Evolutionary conservation across 805 yeast genomes (phyloP).

Genomic region (Barnettozyma sucrosica): DNA sequence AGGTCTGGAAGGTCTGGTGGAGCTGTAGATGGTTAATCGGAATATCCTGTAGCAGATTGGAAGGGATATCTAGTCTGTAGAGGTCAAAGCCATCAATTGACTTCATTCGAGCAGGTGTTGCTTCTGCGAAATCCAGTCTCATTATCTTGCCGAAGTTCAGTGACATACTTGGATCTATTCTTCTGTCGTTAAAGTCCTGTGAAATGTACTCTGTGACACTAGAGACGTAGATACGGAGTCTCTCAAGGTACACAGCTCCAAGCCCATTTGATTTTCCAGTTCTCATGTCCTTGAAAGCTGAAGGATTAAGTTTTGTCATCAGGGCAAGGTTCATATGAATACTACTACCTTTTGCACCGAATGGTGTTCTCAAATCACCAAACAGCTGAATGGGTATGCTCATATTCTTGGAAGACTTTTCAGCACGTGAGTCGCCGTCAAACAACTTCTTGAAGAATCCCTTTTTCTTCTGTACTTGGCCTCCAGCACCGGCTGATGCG

Average conservation of each 20-base stretch:
- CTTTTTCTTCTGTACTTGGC: background rate
- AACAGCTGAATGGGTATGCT: background rate
- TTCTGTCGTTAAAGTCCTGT: background rate
- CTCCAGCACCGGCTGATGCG: background rate
- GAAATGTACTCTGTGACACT: background rate
- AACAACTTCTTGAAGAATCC: background rate
- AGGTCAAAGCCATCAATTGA: background rate
- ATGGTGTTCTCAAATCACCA: conserved; percentile 1
- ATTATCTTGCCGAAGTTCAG: background rate
- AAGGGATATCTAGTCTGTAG: conserved; percentile 4
- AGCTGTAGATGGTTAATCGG: background rate
- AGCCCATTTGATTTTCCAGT: conserved; percentile 1
- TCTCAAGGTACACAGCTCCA: conserved; percentile 6
- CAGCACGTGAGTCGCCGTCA: background rate
- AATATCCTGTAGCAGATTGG: background rate
- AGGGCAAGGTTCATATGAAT: conserved; percentile 15
- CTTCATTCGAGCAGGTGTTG: background rate
- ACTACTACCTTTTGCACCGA: background rate
- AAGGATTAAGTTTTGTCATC: conserved; percentile 2
- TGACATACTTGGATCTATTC: background rate
- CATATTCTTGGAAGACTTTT: background rate
- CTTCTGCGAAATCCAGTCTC: conserved; percentile 1
- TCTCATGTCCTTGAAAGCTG: background rate
- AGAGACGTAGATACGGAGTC: background rate
- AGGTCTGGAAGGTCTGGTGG: conserved; percentile 40